Percentiles rank a stretch among this genome's conserved stretches.
Evolutionary conservation across 2,329 filamentous ascomycete species (phyloP).

Genomic region (Diaporthe capsici): DNA sequence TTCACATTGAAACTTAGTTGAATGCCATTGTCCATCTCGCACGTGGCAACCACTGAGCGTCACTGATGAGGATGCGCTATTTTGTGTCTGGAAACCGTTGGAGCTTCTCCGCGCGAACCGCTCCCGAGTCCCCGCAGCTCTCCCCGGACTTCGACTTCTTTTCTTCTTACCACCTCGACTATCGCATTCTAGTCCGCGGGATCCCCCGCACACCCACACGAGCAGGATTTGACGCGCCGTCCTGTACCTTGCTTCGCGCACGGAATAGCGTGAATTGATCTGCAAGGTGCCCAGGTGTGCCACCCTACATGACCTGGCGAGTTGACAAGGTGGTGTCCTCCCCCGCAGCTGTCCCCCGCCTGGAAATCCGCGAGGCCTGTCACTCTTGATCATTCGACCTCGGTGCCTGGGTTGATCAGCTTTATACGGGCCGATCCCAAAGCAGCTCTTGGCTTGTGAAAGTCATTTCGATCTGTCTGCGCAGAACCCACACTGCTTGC

Average conservation of each 20-base stretch:
- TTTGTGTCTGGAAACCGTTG: conserved; percentile 3
- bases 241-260: conserved; percentile 27
- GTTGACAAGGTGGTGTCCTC: conserved; percentile 17
- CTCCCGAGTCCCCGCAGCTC: neutral
- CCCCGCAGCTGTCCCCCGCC: conserved; percentile 36
- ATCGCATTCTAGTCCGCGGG: conserved; percentile 19
- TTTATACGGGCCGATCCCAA: conserved; percentile 36
- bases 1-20: neutral
- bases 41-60: conserved; percentile 17
- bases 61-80: neutral
- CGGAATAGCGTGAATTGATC: conserved; percentile 22
- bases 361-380: neutral
- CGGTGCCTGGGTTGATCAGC: conserved; percentile 36
- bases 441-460: conserved; percentile 39
- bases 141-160: neutral
- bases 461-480: conserved; percentile 29
- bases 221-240: neutral
- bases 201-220: conserved; percentile 6
- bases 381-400: conserved; percentile 32
- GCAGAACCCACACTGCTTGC: conserved; percentile 1
- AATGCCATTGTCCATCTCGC: conserved; percentile 6
- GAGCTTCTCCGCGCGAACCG: conserved; percentile 4
- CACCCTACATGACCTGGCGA: conserved; percentile 21
- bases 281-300: conserved; percentile 24
- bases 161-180: neutral